Evolutionary conservation across 306 rosid species (phyloP).

Genomic region (Echinosophora koreensis): DNA sequence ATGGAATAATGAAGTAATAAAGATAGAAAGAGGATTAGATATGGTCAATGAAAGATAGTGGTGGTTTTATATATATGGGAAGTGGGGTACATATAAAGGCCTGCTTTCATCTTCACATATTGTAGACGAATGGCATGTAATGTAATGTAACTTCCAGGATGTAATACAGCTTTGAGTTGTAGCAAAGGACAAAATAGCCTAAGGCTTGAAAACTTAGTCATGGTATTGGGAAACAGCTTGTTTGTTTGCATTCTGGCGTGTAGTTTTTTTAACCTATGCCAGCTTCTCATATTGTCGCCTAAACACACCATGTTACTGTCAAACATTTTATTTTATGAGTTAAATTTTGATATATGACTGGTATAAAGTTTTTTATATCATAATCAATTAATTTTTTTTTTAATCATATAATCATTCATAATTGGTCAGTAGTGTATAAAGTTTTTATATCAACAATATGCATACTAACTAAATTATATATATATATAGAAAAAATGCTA

Average conservation of each 20-base stretch:
- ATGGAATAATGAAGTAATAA: not conserved
- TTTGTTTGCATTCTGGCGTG: constrained; percentile 38
- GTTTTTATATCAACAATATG: too few species aligned
- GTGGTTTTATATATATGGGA: constrained; percentile 33
- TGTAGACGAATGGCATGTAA: constrained; percentile 41
- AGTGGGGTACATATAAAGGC: constrained; percentile 46
- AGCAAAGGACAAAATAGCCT: constrained; percentile 54
- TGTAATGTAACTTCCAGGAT: constrained; percentile 46
- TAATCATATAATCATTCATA: too few species aligned
- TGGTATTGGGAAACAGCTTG: constrained; percentile 21
- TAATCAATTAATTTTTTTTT: too few species aligned
- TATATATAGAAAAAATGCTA: too few species aligned
- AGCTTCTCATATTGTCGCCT: constrained; percentile 10
- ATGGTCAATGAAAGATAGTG: constrained; percentile 40
- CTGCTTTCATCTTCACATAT: constrained; percentile 48
- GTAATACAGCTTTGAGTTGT: constrained; percentile 50
- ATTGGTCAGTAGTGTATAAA: too few species aligned
- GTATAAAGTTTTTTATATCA: too few species aligned
- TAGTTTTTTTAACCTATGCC: constrained; percentile 34
- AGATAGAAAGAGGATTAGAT: constrained; percentile 6
- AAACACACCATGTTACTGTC: constrained; percentile 41
- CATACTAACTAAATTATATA: too few species aligned
- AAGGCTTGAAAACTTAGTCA: constrained; percentile 32
- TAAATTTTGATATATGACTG: too few species aligned
- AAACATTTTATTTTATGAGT: not conserved